Conservation (phyloP, 306 rosid genomes). For the Cicer bijugum region DNA sequence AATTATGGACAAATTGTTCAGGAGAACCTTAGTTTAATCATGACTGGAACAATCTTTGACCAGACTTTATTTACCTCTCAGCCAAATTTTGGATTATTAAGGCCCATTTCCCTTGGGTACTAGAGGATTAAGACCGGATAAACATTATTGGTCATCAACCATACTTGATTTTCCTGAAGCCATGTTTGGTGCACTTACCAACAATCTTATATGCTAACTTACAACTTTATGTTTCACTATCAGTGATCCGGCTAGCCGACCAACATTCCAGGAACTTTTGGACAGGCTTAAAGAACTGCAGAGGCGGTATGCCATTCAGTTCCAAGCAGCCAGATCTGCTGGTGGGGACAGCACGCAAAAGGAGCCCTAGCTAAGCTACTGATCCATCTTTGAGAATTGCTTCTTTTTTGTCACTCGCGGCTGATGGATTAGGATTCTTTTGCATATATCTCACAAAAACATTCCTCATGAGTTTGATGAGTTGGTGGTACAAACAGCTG, state of each 20-base stretch:
- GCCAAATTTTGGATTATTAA: no score
- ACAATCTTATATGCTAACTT: constrained; percentile 33
- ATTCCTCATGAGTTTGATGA: constrained; percentile 34
- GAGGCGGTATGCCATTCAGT: constrained; percentile 62
- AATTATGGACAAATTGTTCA: no score
- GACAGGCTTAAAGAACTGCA: constrained; percentile 78
- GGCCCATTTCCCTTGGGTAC: no score
- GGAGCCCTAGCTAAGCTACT: constrained; percentile 51
- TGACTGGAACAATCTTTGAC: no score
- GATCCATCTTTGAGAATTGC: constrained; percentile 25
- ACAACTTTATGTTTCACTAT: constrained; percentile 38
- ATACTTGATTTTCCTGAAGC: not conserved
- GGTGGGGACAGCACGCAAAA: constrained; percentile 59
- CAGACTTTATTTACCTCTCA: no score
- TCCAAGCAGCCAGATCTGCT: constrained; percentile 73
- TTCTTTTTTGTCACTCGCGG: constrained; percentile 45
- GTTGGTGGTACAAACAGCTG: constrained; percentile 31
- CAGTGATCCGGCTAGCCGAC: constrained; percentile 83
- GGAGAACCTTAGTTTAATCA: no score
- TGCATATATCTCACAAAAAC: constrained; percentile 35
- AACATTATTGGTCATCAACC: constrained; percentile 4
- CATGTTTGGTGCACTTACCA: not conserved
- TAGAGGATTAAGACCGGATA: no score
- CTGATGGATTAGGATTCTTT: constrained; percentile 43
- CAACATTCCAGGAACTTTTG: constrained; percentile 80